These are phyloP conservation scores for Penicillium sclerotiorum DNA, from an alignment of 2,329 filamentous ascomycete genomes.

Conservation along the genomic window DNA sequence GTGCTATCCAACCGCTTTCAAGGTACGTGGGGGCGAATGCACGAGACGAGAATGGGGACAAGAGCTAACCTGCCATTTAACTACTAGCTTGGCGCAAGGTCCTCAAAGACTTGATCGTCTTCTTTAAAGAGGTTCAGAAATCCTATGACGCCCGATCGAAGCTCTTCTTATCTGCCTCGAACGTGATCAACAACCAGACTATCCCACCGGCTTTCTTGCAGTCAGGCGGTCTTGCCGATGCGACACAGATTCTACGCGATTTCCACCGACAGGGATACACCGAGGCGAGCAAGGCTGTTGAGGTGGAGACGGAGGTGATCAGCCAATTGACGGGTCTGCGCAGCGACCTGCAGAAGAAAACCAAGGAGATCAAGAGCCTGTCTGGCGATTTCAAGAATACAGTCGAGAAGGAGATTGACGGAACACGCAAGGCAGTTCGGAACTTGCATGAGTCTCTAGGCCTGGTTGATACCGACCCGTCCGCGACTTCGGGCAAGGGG, in stretches of 20 bases:
- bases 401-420: constrained; percentile 92
- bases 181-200: constrained; percentile 77
- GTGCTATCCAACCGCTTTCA: constrained; percentile 85
- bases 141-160: constrained; percentile 88
- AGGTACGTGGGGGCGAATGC: constrained; percentile 58
- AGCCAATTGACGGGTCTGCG: constrained; percentile 81
- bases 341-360: constrained; percentile 90
- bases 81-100: constrained; percentile 85
- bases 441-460: constrained; percentile 80
- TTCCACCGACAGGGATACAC: constrained; percentile 79
- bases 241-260: constrained; percentile 74
- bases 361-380: constrained; percentile 95
- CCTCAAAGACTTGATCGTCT: constrained; percentile 89
- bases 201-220: constrained; percentile 75
- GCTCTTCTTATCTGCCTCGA: constrained; percentile 77
- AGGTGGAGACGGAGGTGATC: constrained; percentile 91
- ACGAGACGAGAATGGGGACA: not conserved
- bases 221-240: constrained; percentile 84
- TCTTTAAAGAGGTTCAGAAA: constrained; percentile 87
- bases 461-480: constrained; percentile 75
- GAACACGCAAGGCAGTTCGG: constrained; percentile 75
- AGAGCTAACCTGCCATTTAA: not conserved
- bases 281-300: constrained; percentile 84
- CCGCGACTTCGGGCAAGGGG: constrained; percentile 76
- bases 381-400: constrained; percentile 96